A percentile compares a stretch with the other conserved stretches of the same genome.
phyloP scores from a whole-genome alignment of 768 basidiomycete genomes.

The Hemileccinum impolitum region DNA sequence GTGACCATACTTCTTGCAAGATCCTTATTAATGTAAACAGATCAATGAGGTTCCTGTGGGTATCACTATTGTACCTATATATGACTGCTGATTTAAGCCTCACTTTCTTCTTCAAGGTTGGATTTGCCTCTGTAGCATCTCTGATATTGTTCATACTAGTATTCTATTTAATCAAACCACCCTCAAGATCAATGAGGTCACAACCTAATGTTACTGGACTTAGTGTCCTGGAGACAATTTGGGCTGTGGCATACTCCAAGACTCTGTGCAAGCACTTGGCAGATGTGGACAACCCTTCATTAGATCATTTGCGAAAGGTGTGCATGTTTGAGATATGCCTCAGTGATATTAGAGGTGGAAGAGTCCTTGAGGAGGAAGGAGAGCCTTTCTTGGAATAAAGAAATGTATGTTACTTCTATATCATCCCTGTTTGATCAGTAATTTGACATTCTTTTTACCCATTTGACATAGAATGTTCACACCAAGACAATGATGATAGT shows the following conservation, averaged over 20 bases:
- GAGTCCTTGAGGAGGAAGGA: no score
- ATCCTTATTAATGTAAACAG: background rate
- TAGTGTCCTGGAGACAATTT: conserved; percentile 14
- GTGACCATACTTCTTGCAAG: no score
- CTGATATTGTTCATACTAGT: background rate
- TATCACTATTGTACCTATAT: background rate
- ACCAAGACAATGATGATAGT: no score
- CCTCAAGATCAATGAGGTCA: background rate
- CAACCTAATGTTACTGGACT: background rate
- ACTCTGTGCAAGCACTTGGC: background rate
- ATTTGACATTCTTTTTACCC: background rate
- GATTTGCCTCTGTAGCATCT: conserved; percentile 3
- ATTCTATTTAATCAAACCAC: background rate
- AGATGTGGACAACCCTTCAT: background rate
- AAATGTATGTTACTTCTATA: no score
- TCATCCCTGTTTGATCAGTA: background rate
- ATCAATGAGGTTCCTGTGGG: conserved; percentile 16
- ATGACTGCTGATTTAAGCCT: background rate
- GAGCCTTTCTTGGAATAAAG: no score
- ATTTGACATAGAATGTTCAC: no score
- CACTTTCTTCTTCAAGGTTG: background rate
- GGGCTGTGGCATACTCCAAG: conserved; percentile 8
- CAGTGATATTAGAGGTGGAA: background rate
- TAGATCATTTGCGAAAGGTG: conserved; percentile 2
- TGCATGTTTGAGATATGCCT: conserved; percentile 9